phyloP scores from a whole-genome alignment of 2,329 filamentous ascomycete species.

The Purpureocillium lavendulum region DNA sequence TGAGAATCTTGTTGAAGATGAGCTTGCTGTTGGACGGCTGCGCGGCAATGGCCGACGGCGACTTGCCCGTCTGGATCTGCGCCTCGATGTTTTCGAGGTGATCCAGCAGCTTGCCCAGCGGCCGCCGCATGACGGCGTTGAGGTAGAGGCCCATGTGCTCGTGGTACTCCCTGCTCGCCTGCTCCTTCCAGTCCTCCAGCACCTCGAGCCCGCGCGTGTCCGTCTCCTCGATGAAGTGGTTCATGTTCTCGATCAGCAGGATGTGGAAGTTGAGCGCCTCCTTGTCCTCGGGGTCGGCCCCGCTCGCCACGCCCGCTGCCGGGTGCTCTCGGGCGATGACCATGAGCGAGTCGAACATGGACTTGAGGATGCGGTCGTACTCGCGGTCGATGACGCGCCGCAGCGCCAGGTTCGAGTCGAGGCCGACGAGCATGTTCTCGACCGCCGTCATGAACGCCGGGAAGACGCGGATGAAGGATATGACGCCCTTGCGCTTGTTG shows the following conservation, averaged over 20 bases:
- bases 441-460: conserved; percentile 75
- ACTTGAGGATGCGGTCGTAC: conserved; percentile 81
- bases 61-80: conserved; percentile 52
- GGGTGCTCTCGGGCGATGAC: conserved; percentile 76
- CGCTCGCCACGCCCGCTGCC: conserved; percentile 33
- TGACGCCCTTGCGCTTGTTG: conserved; percentile 96
- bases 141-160: conserved; percentile 88
- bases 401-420: conserved; percentile 51
- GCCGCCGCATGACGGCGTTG: conserved; percentile 77
- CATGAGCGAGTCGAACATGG: conserved; percentile 95
- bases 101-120: conserved; percentile 83
- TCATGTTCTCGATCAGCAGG: conserved; percentile 96
- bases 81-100: conserved; percentile 85
- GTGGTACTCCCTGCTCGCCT: conserved; percentile 67
- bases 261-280: conserved; percentile 97
- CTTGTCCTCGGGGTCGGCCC: conserved; percentile 71
- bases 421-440: conserved; percentile 68
- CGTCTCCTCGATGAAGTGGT: conserved; percentile 90
- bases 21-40: conserved; percentile 77
- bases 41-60: conserved; percentile 56
- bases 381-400: conserved; percentile 75
- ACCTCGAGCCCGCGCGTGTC: conserved; percentile 67
- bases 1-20: conserved; percentile 79
- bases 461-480: conserved; percentile 90
- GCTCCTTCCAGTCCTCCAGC: conserved; percentile 73